Conservation (phyloP, 192 early-diverging fungal species). For the Coemansia sp. region DNA sequence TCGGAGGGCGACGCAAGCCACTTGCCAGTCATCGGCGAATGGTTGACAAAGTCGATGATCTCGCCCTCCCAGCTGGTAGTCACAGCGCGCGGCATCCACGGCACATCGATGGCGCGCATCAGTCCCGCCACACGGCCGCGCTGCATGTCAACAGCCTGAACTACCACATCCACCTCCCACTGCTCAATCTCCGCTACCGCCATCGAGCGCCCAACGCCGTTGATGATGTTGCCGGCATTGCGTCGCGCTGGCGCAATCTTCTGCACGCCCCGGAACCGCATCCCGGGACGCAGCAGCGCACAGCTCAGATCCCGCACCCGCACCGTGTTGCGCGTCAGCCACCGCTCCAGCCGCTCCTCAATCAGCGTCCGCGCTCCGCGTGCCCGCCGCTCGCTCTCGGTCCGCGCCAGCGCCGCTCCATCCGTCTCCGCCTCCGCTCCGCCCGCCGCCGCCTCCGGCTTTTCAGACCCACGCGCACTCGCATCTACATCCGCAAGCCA, state of each 20-base stretch:
- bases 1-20: constrained; percentile 53
- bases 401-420: not conserved
- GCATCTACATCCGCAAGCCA: constrained; percentile 12
- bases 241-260: constrained; percentile 7
- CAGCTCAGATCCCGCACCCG: constrained; percentile 30
- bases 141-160: constrained; percentile 47
- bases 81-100: constrained; percentile 49
- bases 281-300: constrained; percentile 43
- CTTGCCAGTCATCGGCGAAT: constrained; percentile 59
- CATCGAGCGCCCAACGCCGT: not conserved
- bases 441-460: constrained; percentile 20
- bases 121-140: constrained; percentile 44
- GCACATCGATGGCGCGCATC: constrained; percentile 65
- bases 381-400: not conserved
- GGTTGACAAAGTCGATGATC: constrained; percentile 64
- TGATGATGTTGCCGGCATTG: not conserved
- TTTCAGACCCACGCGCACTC: constrained; percentile 15
- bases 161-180: constrained; percentile 42
- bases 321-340: constrained; percentile 40
- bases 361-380: constrained; percentile 15
- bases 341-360: constrained; percentile 24
- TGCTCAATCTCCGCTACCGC: constrained; percentile 12
- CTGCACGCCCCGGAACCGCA: constrained; percentile 36
- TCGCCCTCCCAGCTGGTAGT: constrained; percentile 69
- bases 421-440: not conserved